Evolutionary conservation across 2,329 filamentous ascomycete genomes (phyloP).

Genomic region (Aspergillus quadricinctus): DNA sequence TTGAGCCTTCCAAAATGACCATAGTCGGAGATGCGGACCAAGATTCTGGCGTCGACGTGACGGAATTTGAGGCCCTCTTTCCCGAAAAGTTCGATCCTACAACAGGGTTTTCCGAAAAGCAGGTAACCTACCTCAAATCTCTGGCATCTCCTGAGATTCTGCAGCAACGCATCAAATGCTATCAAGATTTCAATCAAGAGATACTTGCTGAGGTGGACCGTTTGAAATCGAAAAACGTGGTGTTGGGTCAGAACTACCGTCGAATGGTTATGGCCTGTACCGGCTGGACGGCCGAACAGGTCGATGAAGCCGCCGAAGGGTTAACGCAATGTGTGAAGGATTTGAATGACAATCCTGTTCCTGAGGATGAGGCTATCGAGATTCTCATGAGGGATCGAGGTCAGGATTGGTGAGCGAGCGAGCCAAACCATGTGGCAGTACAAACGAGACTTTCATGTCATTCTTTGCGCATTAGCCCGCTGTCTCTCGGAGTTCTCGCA

Average conservation of each 20-base stretch:
- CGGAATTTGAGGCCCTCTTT: constrained; percentile 34
- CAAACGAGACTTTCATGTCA: neutral
- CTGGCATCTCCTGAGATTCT: constrained; percentile 61
- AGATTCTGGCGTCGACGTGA: constrained; percentile 33
- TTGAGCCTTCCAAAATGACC: constrained; percentile 44
- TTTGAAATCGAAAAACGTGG: constrained; percentile 73
- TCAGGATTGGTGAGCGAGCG: constrained; percentile 40
- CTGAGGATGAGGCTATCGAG: constrained; percentile 42
- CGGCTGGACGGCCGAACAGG: constrained; percentile 68
- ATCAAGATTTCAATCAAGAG: constrained; percentile 63
- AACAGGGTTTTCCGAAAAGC: constrained; percentile 37
- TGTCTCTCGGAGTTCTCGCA: neutral
- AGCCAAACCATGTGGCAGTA: no score
- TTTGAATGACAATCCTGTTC: constrained; percentile 59
- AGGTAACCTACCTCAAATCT: constrained; percentile 41
- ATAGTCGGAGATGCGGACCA: constrained; percentile 48
- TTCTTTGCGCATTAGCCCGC: neutral
- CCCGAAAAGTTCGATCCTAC: constrained; percentile 38
- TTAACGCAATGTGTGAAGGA: constrained; percentile 79
- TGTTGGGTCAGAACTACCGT: constrained; percentile 82
- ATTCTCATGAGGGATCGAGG: constrained; percentile 43
- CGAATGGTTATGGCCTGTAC: constrained; percentile 86
- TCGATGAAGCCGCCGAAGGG: constrained; percentile 75
- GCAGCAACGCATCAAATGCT: constrained; percentile 64
- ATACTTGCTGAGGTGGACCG: constrained; percentile 64